phyloP scores from a whole-genome alignment of 1,284 basidiomycete species.

The Tremellales sp. region DNA sequence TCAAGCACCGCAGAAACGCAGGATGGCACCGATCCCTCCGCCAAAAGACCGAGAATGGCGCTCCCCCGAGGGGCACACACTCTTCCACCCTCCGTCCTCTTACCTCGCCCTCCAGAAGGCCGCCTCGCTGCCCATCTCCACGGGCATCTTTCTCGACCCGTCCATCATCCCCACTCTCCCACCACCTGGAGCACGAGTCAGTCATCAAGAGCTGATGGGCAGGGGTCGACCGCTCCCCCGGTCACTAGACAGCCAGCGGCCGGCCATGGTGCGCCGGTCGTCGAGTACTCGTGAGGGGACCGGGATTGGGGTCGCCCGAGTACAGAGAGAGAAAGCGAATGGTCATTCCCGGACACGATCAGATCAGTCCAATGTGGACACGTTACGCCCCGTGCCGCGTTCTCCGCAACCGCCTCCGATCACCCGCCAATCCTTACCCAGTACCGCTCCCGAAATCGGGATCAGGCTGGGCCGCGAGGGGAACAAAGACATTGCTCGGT shows the following conservation, averaged over 20 bases:
- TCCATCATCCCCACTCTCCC: constrained; percentile 23
- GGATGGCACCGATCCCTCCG: too few relatives aligned
- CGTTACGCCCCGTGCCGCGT: neutral
- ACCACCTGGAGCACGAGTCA: constrained; percentile 9
- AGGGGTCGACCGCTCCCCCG: neutral
- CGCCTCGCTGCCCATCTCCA: neutral
- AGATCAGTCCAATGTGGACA: too few relatives aligned
- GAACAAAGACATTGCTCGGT: neutral
- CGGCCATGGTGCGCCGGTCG: constrained; percentile 4
- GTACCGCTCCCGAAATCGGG: neutral
- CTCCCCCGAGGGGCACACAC: neutral
- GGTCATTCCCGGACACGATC: constrained; percentile 16
- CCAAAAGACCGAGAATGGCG: too few relatives aligned
- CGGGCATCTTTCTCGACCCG: constrained; percentile 14
- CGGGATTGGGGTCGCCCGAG: neutral
- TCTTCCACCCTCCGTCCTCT: neutral
- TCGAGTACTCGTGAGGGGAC: constrained; percentile 2
- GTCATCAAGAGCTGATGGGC: constrained; percentile 22
- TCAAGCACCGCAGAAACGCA: neutral
- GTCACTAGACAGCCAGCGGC: neutral
- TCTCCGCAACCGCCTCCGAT: neutral
- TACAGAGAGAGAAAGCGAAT: neutral
- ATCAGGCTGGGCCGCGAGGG: constrained; percentile 1
- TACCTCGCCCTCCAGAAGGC: neutral
- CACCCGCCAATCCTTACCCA: neutral